Conservation (phyloP, 2,329 filamentous ascomycete species). For the Zymoseptoria crescenta region DNA sequence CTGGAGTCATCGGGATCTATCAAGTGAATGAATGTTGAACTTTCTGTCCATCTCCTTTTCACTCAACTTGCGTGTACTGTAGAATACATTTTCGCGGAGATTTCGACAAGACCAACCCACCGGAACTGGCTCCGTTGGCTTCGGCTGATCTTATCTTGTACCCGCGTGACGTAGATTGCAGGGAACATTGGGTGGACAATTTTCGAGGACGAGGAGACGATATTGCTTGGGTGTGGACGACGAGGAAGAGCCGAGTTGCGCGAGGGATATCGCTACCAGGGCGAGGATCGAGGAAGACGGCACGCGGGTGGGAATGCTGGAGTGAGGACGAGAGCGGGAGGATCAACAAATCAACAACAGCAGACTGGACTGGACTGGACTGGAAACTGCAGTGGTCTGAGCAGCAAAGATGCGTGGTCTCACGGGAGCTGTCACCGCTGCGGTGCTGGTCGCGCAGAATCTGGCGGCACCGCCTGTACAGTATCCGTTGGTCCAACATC, state of each 20-base stretch:
- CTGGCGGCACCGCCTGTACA: conserved; percentile 14
- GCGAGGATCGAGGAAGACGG: too few species aligned
- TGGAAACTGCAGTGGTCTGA: too few species aligned
- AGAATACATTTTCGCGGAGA: background rate
- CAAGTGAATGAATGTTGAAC: too few species aligned
- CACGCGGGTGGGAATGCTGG: background rate
- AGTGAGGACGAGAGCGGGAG: background rate
- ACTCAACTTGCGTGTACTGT: background rate
- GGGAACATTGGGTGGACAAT: background rate
- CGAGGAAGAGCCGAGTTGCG: background rate
- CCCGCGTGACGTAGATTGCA: background rate
- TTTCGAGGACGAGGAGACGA: background rate
- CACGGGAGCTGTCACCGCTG: background rate
- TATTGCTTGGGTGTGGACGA: background rate
- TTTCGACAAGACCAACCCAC: background rate
- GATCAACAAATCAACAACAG: background rate
- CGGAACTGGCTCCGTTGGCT: background rate
- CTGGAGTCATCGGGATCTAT: background rate
- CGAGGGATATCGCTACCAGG: background rate
- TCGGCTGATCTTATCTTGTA: background rate
- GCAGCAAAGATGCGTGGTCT: background rate
- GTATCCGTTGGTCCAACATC: conserved; percentile 5
- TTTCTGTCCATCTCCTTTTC: background rate
- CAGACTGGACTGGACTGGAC: background rate
- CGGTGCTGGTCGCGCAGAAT: conserved; percentile 9